These are phyloP conservation scores for Pelargonium exstipulatum DNA, from an alignment of 441 rosid genomes.

Conservation along the genomic window DNA sequence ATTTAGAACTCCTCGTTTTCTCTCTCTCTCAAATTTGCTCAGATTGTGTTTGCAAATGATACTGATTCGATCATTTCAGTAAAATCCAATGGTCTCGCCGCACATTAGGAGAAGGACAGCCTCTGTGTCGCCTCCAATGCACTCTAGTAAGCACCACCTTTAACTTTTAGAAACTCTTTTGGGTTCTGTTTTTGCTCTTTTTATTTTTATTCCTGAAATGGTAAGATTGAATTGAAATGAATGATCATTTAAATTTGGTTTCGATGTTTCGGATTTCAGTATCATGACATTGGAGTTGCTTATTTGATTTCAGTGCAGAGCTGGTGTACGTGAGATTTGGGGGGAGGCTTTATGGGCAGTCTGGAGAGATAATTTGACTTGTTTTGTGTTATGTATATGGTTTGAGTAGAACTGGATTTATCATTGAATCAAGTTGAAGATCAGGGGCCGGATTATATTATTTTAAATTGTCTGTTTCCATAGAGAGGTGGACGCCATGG, in stretches of 20 bases:
- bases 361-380: not conserved
- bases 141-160: not conserved
- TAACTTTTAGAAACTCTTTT: not conserved
- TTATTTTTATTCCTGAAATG: too few species aligned
- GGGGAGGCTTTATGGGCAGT: not conserved
- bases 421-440: not conserved
- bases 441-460: not conserved
- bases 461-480: not conserved
- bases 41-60: too few species aligned
- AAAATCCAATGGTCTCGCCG: not conserved
- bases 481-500: not conserved
- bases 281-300: not conserved
- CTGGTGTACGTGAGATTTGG: not conserved
- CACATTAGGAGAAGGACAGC: not conserved
- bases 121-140: not conserved
- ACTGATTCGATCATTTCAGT: not conserved
- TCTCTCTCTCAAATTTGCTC: too few species aligned
- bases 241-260: not conserved
- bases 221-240: not conserved
- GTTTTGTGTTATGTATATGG: too few species aligned
- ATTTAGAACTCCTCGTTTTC: not conserved
- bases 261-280: too few species aligned
- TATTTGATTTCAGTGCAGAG: slow-evolving; percentile 2
- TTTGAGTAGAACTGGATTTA: too few species aligned
- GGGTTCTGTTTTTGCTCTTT: too few species aligned